phyloP scores from a whole-genome alignment of 2,329 filamentous ascomycete genomes.

The Aspergillus eucalypticola region DNA sequence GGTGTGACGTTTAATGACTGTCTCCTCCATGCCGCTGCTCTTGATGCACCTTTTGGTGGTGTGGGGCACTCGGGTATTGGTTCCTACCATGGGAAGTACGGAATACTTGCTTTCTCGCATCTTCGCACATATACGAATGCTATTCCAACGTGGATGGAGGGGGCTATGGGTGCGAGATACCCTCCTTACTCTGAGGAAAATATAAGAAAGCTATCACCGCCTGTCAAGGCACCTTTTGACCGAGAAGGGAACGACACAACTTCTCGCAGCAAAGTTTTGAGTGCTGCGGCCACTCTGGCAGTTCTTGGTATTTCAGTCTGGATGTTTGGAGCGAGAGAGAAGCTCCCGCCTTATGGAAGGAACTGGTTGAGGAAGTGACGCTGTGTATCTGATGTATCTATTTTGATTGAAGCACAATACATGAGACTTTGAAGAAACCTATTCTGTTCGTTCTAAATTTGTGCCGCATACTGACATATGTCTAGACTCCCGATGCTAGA shows the following conservation, averaged over 20 bases:
- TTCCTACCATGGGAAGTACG: slow-evolving; percentile 14
- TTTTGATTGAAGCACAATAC: neutral
- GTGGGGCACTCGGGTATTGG: slow-evolving; percentile 14
- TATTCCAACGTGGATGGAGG: neutral
- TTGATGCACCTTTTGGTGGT: slow-evolving; percentile 13
- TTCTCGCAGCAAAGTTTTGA: neutral
- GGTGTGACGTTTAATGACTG: slow-evolving; percentile 16
- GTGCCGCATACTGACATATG: no score
- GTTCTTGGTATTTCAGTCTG: neutral
- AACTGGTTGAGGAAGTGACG: neutral
- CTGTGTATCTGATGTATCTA: neutral
- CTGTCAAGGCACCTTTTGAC: neutral
- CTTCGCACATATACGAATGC: neutral
- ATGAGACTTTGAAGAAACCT: neutral
- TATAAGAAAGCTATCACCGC: neutral
- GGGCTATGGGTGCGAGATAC: neutral
- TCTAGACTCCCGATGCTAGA: no score
- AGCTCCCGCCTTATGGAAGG: neutral
- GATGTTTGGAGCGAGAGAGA: neutral
- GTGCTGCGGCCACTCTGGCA: neutral
- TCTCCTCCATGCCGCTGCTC: slow-evolving; percentile 12
- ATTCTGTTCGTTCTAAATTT: neutral
- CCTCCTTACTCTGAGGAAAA: neutral
- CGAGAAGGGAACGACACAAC: neutral
- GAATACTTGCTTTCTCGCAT: slow-evolving; percentile 7